These are phyloP conservation scores for Geosiphon pyriformis DNA, from an alignment of 192 early-diverging fungal genomes.

Conservation along the genomic window DNA sequence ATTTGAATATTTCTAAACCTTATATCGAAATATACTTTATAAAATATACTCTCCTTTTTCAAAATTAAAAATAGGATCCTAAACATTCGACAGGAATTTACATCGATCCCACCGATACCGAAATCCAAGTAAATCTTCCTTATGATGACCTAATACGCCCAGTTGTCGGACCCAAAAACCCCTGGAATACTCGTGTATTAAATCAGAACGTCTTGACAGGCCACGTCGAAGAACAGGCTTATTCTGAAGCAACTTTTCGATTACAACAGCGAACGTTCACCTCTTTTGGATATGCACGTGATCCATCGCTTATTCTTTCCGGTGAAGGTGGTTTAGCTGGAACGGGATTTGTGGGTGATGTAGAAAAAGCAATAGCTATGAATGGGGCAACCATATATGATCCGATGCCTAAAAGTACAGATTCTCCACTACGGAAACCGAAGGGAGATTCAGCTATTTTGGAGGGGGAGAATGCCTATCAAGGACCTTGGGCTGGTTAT, in stretches of 20 bases:
- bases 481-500: constrained; percentile 94
- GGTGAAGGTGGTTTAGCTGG: constrained; percentile 44
- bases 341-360: constrained; percentile 60
- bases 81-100: constrained; percentile 38
- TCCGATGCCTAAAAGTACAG: constrained; percentile 28
- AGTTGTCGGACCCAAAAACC: constrained; percentile 49
- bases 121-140: constrained; percentile 49
- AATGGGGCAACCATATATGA: constrained; percentile 54
- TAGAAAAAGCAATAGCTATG: constrained; percentile 44
- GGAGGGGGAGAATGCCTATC: constrained; percentile 71
- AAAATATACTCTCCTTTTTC: neutral
- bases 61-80: constrained; percentile 29
- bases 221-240: constrained; percentile 71
- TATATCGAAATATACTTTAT: no score
- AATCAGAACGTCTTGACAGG: constrained; percentile 61
- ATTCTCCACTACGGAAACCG: constrained; percentile 48
- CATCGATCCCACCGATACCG: constrained; percentile 50
- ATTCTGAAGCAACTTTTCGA: constrained; percentile 69
- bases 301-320: constrained; percentile 57
- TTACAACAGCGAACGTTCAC: constrained; percentile 81
- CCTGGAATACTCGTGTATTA: constrained; percentile 37
- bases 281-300: constrained; percentile 72
- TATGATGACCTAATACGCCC: constrained; percentile 53
- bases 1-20: no score
- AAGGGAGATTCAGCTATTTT: constrained; percentile 71